phyloP scores from a whole-genome alignment of 495 filamentous ascomycete genomes.

The Tuber calosporum region DNA sequence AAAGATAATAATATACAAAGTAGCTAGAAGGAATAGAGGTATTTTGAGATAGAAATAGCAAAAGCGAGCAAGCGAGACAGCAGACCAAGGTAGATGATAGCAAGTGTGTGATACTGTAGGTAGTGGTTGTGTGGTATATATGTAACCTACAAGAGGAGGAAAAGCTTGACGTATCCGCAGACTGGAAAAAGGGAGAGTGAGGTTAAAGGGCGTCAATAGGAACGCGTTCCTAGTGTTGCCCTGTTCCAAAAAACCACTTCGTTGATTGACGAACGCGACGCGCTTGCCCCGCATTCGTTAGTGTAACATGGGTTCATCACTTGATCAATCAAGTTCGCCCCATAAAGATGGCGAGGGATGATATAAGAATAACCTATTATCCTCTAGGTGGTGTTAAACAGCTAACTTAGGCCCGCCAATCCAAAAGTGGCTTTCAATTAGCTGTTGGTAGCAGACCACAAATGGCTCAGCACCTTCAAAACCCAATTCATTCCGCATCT shows the following conservation, averaged over 20 bases:
- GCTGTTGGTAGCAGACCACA: too few relatives aligned
- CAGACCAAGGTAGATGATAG: constrained; percentile 13
- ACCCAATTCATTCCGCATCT: too few relatives aligned
- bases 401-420: too few relatives aligned
- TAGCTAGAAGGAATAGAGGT: neutral
- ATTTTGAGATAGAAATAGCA: constrained; percentile 3
- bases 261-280: neutral
- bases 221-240: neutral
- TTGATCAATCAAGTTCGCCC: neutral
- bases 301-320: neutral
- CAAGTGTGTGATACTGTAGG: neutral
- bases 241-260: neutral
- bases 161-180: neutral
- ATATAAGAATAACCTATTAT: neutral
- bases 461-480: too few relatives aligned
- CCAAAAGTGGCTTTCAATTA: too few relatives aligned
- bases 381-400: too few relatives aligned
- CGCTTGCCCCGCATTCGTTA: neutral
- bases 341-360: neutral
- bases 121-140: neutral
- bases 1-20: constrained; percentile 19
- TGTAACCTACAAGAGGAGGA: neutral
- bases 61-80: constrained; percentile 11
- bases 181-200: neutral
- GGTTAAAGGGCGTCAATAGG: neutral